Conservation (phyloP, 495 filamentous ascomycete species). For the Aspergillus sclerotiicarbonarius region DNA sequence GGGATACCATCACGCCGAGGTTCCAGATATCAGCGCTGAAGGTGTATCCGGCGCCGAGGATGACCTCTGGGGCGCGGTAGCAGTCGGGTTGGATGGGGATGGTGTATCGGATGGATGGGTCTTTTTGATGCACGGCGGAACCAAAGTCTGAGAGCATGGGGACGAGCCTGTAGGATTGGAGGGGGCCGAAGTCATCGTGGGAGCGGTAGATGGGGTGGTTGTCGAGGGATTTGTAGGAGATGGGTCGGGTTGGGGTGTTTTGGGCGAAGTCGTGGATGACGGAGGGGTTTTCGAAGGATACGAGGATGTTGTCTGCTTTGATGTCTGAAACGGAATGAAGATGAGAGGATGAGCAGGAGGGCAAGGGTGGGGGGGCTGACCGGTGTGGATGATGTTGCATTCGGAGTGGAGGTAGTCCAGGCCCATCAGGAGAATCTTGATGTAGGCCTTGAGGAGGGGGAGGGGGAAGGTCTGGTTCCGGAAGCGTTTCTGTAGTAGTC, state of each 20-base stretch:
- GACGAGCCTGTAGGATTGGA: too few species aligned
- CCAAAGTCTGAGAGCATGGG: not conserved
- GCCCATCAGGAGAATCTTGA: not conserved
- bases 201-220: not conserved
- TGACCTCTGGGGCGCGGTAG: slow-evolving; percentile 35
- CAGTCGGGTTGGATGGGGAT: not conserved
- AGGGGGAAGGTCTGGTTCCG: too few species aligned
- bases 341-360: not conserved
- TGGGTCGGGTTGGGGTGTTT: too few species aligned
- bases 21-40: slow-evolving; percentile 47
- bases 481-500: too few species aligned
- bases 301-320: not conserved
- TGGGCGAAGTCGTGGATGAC: not conserved
- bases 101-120: not conserved
- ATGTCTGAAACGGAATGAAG: not conserved
- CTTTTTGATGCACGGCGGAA: not conserved
- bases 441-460: too few species aligned
- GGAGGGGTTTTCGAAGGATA: not conserved
- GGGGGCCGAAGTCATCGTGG: not conserved
- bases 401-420: not conserved
- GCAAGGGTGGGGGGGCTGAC: not conserved
- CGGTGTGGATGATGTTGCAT: not conserved
- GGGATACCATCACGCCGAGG: slow-evolving; percentile 36
- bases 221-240: too few species aligned
- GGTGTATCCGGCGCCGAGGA: slow-evolving; percentile 38